Base-by-base conservation (phyloP, 768 basidiomycete species). In the Dacryopinax spathularia region DNA sequence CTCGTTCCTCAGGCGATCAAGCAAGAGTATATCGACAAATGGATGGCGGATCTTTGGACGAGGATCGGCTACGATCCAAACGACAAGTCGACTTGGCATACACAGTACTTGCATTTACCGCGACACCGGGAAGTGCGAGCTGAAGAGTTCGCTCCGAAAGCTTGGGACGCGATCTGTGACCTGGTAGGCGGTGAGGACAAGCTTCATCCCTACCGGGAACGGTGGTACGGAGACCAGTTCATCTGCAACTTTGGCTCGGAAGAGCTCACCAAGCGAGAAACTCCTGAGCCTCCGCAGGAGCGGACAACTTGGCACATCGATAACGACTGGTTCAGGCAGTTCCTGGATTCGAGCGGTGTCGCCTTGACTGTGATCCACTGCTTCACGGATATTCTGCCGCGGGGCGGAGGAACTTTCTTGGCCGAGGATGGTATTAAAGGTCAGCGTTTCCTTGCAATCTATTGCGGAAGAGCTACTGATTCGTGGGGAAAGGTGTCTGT, bases 1-100 rank as follows among this genome's bases (percentile, higher is more conserved):
- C 71, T 80, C 36, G 77, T 84, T 65, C 77, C 78, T 66, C 69
- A 76, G 33, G 83, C 81, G 0, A 84, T 85, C 69, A 76, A 79
- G 7, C 75, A 74, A 66, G 79, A 80, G 70, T 77, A 81, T 65
- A 77, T 82, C 1, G 76, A 68, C 29, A 77, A 79, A 37, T 82
- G 78, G 75, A 81, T 78, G 7, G 71, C 77, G 41, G 75, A 79
- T 5, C 25, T 27, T 22, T 56, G 48, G 48, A 56, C 18, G 25
- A 22, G 48, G 3, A 56, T 56, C 5, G 48, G 31, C 25, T 56
- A 56, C 31, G 48, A 56, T 56, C 25, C 25, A 29, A 3, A 56
- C 5, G 48, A 56, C 18, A 22, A 22, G 25, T 56, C 48, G 48
- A 56, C 48, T 2, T 56, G 48, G 48, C 25, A 56, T 27, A 29